Conservation (phyloP, 2,329 filamentous ascomycete genomes). For the Pseudogymnoascus sp. region DNA sequence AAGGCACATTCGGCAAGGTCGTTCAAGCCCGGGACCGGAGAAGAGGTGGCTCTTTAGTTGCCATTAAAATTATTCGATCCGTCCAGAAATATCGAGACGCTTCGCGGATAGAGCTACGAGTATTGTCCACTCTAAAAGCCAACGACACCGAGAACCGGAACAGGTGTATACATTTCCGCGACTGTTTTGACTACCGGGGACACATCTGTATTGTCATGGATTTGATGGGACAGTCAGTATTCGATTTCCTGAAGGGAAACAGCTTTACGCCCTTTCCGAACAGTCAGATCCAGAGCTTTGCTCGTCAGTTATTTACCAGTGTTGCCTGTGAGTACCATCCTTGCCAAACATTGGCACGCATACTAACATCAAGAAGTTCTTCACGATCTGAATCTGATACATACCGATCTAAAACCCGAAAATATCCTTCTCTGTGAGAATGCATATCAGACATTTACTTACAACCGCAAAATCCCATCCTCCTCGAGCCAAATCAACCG, state of each 20-base stretch:
- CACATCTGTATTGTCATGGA: slow-evolving; percentile 86
- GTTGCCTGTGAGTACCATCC: slow-evolving; percentile 74
- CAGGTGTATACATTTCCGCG: slow-evolving; percentile 89
- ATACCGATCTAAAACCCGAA: slow-evolving; percentile 71
- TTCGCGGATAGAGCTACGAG: slow-evolving; percentile 85
- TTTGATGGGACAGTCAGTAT: slow-evolving; percentile 85
- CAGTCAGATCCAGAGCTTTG: slow-evolving; percentile 96
- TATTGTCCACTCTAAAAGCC: slow-evolving; percentile 81
- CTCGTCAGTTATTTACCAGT: slow-evolving; percentile 91
- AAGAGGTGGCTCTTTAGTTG: slow-evolving; percentile 67
- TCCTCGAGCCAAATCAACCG: slow-evolving; percentile 54
- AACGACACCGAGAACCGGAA: slow-evolving; percentile 92
- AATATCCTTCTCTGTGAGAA: slow-evolving; percentile 62
- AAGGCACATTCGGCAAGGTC: slow-evolving; percentile 97
- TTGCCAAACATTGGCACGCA: slow-evolving; percentile 5
- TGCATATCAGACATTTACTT: slow-evolving; percentile 62
- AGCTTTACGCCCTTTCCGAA: slow-evolving; percentile 94
- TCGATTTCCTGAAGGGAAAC: slow-evolving; percentile 95
- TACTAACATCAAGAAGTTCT: slow-evolving; percentile 54
- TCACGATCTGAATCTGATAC: slow-evolving; percentile 93
- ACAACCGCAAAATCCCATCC: slow-evolving; percentile 62
- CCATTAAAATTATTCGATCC: slow-evolving; percentile 96
- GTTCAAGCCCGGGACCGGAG: slow-evolving; percentile 81
- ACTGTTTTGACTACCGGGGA: slow-evolving; percentile 94
- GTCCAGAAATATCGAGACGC: slow-evolving; percentile 98